Conservation (phyloP, 257 asterid species). For the Voacanga thouarsii region DNA sequence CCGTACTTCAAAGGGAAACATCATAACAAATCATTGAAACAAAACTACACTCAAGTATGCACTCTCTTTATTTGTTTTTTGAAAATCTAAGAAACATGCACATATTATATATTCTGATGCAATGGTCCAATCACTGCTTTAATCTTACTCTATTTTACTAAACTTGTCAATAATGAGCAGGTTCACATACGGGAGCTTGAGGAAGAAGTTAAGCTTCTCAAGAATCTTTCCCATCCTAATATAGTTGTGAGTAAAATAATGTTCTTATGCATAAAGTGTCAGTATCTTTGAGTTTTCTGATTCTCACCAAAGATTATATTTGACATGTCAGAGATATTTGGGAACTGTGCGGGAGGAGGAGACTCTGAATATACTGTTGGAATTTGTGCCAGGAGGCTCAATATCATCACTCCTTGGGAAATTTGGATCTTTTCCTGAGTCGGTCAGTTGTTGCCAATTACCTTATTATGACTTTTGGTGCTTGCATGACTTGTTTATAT, state of each 20-base stretch:
- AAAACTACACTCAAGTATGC: neutral
- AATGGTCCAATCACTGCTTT: neutral
- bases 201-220: conserved; percentile 36
- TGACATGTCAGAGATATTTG: conserved; percentile 30
- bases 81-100: neutral
- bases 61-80: neutral
- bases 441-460: conserved; percentile 18
- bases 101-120: neutral
- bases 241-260: conserved; percentile 31
- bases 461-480: neutral
- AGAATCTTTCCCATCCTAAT: conserved; percentile 36
- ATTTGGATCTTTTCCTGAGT: conserved; percentile 38
- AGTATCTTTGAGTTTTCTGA: neutral
- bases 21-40: neutral
- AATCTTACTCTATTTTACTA: neutral
- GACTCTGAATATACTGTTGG: conserved; percentile 29
- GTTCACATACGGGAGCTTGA: conserved; percentile 33
- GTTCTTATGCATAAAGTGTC: neutral
- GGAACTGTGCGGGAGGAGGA: conserved; percentile 36
- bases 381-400: conserved; percentile 40
- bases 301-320: neutral
- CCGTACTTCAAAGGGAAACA: neutral
- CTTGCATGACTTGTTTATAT: neutral
- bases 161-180: conserved; percentile 13
- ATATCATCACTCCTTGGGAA: conserved; percentile 34